phyloP scores from a whole-genome alignment of 768 basidiomycete species.

The Rhizopogon vulgaris region DNA sequence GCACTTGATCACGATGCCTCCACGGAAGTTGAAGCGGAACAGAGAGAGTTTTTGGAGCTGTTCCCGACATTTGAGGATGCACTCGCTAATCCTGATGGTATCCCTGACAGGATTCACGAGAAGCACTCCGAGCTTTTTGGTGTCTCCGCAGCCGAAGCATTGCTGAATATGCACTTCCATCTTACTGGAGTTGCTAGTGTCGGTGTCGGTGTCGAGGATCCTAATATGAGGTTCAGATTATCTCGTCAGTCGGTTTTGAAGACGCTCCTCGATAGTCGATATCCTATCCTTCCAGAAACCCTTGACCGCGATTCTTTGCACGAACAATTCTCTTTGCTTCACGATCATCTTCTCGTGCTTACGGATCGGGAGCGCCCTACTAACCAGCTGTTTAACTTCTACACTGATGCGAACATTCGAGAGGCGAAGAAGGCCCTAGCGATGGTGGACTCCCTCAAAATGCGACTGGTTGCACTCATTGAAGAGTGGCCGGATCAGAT shows the following conservation, averaged over 20 bases:
- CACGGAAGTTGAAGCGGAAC: constrained; percentile 73
- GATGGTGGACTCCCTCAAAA: constrained; percentile 44
- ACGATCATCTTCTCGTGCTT: constrained; percentile 31
- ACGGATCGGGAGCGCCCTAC: constrained; percentile 13
- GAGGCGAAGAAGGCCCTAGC: constrained; percentile 60
- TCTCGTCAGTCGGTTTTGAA: constrained; percentile 29
- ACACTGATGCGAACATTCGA: constrained; percentile 65
- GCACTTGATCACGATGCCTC: constrained; percentile 45
- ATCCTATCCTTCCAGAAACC: constrained; percentile 28
- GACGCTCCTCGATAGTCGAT: constrained; percentile 25
- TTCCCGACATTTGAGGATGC: constrained; percentile 82
- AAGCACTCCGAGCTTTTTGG: constrained; percentile 21
- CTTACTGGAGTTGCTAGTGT: constrained; percentile 26
- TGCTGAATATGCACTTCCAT: constrained; percentile 44
- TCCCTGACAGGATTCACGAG: constrained; percentile 1
- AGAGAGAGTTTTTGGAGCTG: constrained; percentile 72
- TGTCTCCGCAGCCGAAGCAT: constrained; percentile 17
- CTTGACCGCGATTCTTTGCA: constrained; percentile 49
- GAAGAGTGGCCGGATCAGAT: constrained; percentile 96
- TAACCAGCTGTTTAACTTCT: constrained; percentile 60
- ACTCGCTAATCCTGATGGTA: constrained; percentile 24
- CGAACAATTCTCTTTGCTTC: constrained; percentile 47
- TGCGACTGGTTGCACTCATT: constrained; percentile 50
- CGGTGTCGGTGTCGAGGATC: neutral
- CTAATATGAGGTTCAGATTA: constrained; percentile 22